A percentile compares a stretch with the other conserved stretches of the same genome.
Evolutionary conservation across 306 rosid species (phyloP).

Genomic region (Quercus wislizeni): DNA sequence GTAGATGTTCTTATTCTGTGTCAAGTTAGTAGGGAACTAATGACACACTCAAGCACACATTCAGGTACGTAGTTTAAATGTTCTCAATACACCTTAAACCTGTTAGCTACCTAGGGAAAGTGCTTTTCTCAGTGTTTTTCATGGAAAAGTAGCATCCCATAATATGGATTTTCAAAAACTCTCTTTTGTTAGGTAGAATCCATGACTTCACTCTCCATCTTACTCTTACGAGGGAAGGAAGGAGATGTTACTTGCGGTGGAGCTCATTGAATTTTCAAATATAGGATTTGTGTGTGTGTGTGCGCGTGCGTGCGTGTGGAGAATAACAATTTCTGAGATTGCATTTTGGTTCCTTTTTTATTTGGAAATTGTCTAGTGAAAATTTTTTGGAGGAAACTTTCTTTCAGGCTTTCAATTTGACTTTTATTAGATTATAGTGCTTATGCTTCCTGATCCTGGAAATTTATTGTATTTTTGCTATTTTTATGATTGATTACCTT

Average conservation of each 20-base stretch:
- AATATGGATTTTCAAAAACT: neutral
- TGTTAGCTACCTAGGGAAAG: neutral
- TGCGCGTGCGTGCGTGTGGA: neutral
- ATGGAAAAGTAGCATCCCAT: neutral
- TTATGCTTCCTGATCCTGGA: neutral
- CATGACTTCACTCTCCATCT: too few species aligned
- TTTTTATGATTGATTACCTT: neutral
- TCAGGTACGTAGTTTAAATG: too few species aligned
- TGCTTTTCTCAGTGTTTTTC: neutral
- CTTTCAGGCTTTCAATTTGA: neutral
- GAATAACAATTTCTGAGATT: neutral
- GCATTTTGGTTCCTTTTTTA: neutral
- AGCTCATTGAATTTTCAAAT: too few species aligned
- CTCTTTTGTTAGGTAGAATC: too few species aligned
- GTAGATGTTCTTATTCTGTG: neutral
- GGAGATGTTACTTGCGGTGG: too few species aligned
- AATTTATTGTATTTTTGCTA: neutral
- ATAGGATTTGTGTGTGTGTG: too few species aligned
- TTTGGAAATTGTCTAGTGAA: neutral
- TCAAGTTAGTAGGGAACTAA: neutral
- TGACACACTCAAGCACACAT: neutral
- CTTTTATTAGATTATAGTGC: neutral
- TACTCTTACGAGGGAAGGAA: too few species aligned
- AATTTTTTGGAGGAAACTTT: neutral
- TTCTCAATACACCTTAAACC: too few species aligned